Conservation (phyloP, 2,329 filamentous ascomycete species). For the Pseudogymnoascus sp. region DNA sequence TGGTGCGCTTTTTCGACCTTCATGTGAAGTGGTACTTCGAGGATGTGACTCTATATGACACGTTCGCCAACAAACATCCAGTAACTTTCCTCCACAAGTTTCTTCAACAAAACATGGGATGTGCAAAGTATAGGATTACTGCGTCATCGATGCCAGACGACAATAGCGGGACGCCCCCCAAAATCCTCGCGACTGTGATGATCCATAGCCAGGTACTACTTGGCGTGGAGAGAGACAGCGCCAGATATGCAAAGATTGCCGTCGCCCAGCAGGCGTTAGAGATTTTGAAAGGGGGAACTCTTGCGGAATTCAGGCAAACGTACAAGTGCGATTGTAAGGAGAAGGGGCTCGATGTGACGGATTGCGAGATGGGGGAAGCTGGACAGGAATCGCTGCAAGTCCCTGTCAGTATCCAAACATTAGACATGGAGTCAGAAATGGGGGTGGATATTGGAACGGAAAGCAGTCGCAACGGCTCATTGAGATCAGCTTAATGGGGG, state of each 20-base stretch:
- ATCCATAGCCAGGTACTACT: conserved; percentile 65
- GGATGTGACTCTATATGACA: conserved; percentile 81
- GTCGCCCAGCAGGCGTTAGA: conserved; percentile 52
- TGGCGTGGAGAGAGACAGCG: conserved; percentile 51
- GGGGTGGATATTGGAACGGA: neutral
- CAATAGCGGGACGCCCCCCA: conserved; percentile 32
- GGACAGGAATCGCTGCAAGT: neutral
- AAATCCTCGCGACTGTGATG: conserved; percentile 63
- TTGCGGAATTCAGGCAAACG: conserved; percentile 48
- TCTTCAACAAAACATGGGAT: conserved; percentile 57
- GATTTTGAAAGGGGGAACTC: conserved; percentile 36
- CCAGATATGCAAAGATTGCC: conserved; percentile 62
- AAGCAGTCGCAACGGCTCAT: neutral
- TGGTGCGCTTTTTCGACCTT: conserved; percentile 67
- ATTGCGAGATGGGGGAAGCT: neutral
- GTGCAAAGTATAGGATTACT: conserved; percentile 45
- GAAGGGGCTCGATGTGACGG: conserved; percentile 17
- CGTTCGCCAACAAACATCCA: conserved; percentile 78
- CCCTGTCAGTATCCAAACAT: neutral
- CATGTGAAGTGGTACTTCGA: conserved; percentile 71
- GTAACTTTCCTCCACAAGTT: conserved; percentile 61
- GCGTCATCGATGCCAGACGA: conserved; percentile 35
- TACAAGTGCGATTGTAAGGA: conserved; percentile 56
- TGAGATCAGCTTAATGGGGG: neutral
- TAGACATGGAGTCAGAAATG: neutral